Conservation (phyloP, 495 filamentous ascomycete species). For the Cudoniella acicularis region DNA sequence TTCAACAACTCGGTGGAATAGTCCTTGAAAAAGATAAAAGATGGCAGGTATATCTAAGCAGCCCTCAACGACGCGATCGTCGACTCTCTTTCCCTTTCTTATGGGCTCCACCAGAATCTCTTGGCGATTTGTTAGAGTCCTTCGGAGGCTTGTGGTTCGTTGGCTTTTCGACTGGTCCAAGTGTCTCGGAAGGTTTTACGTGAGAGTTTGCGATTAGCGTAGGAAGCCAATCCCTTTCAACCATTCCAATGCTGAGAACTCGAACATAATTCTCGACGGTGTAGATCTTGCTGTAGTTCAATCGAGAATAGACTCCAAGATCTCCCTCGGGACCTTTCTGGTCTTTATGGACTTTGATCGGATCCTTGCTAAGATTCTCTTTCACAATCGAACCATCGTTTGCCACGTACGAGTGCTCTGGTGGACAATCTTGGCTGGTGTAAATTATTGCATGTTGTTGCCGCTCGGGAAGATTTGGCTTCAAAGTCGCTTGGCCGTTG, state of each 20-base stretch:
- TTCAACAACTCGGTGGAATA: too few relatives aligned
- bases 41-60: too few relatives aligned
- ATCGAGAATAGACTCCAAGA: conserved; percentile 8
- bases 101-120: background rate
- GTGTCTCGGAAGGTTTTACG: conserved; percentile 1
- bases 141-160: background rate
- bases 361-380: conserved; percentile 11
- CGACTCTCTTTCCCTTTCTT: background rate
- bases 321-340: conserved; percentile 1
- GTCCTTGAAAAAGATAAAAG: too few relatives aligned
- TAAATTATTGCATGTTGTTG: conserved; percentile 20
- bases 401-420: background rate
- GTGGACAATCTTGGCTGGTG: background rate
- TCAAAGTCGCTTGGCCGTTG: conserved; percentile 12
- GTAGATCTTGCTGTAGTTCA: conserved; percentile 24
- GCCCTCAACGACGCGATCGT: background rate
- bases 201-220: background rate
- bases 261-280: conserved; percentile 20
- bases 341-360: conserved; percentile 12
- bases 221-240: conserved; percentile 2
- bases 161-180: background rate
- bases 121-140: background rate
- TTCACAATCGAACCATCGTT: background rate
- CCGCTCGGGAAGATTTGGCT: conserved; percentile 9
- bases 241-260: conserved; percentile 19